These are phyloP conservation scores for Leavenworthia alabamica DNA, from an alignment of 345 rosid species.

Conservation along the genomic window DNA sequence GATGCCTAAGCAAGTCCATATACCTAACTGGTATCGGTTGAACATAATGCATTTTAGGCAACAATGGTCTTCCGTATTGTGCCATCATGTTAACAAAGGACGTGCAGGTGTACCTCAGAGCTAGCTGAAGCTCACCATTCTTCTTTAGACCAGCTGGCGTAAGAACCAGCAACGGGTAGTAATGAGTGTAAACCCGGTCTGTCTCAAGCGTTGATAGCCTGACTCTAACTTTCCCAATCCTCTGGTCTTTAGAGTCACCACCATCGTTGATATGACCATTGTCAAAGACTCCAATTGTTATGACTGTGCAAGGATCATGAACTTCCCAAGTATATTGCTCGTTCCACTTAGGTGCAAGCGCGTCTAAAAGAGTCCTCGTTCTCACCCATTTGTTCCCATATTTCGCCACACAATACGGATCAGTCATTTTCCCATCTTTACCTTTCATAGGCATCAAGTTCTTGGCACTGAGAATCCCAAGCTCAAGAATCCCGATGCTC, in stretches of 20 bases:
- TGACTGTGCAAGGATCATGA: slow-evolving; percentile 82
- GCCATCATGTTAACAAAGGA: slow-evolving; percentile 85
- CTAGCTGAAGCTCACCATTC: slow-evolving; percentile 87
- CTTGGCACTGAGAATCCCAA: slow-evolving; percentile 76
- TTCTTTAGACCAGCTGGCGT: slow-evolving; percentile 68
- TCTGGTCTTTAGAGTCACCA: slow-evolving; percentile 58
- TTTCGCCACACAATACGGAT: slow-evolving; percentile 92
- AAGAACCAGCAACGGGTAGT: slow-evolving; percentile 75
- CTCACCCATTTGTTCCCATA: slow-evolving; percentile 97
- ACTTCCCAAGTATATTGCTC: slow-evolving; percentile 99
- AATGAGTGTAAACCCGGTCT: slow-evolving; percentile 83
- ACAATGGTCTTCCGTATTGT: slow-evolving; percentile 73
- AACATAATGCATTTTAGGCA: slow-evolving; percentile 94
- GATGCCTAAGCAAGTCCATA: slow-evolving; percentile 73
- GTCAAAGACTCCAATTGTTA: slow-evolving; percentile 89
- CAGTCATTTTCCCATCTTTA: slow-evolving; percentile 68
- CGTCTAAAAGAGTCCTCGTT: slow-evolving; percentile 82
- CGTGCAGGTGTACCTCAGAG: slow-evolving; percentile 78
- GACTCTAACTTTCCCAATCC: slow-evolving; percentile 87
- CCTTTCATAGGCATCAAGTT: slow-evolving; percentile 86
- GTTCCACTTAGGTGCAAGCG: slow-evolving; percentile 75
- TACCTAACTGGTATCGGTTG: slow-evolving; percentile 69
- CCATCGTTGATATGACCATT: slow-evolving; percentile 68
- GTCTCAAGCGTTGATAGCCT: slow-evolving; percentile 85
- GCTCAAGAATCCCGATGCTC: slow-evolving; percentile 70